Conservation (phyloP, 441 rosid species). For the Populus hybrid region DNA sequence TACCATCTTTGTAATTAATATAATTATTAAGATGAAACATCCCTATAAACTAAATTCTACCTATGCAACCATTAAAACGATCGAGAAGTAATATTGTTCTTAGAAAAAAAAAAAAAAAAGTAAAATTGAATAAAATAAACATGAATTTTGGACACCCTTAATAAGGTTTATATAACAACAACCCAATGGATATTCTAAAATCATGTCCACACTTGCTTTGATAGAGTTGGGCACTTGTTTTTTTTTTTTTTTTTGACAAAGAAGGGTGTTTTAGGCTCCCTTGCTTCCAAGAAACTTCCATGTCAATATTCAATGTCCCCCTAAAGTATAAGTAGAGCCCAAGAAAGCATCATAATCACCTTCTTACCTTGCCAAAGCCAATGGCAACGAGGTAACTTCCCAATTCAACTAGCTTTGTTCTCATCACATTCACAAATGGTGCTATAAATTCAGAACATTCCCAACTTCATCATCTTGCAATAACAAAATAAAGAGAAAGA, state of each 20-base stretch:
- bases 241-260: not conserved
- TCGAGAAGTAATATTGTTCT: too few species aligned
- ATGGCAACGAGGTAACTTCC: conserved; percentile 18
- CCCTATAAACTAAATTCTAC: too few species aligned
- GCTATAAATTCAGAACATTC: conserved; percentile 25
- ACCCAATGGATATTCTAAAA: not conserved
- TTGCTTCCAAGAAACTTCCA: conserved; percentile 5
- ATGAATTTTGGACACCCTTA: not conserved
- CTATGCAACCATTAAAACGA: too few species aligned
- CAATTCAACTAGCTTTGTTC: conserved; percentile 13
- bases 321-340: conserved; percentile 19
- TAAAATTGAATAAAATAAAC: too few species aligned
- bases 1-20: too few species aligned
- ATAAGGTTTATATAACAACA: not conserved
- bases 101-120: too few species aligned
- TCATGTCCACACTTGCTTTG: not conserved
- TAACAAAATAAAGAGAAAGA: not conserved
- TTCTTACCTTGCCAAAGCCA: conserved; percentile 1
- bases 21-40: too few species aligned
- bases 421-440: conserved; percentile 4
- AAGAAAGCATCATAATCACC: conserved; percentile 17
- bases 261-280: not conserved
- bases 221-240: not conserved
- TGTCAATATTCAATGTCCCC: conserved; percentile 4
- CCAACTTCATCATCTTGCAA: not conserved